Percentiles rank a stretch among this genome's conserved stretches.
Evolutionary conservation across 768 basidiomycete species (phyloP).

Genomic region (Russula compacta): DNA sequence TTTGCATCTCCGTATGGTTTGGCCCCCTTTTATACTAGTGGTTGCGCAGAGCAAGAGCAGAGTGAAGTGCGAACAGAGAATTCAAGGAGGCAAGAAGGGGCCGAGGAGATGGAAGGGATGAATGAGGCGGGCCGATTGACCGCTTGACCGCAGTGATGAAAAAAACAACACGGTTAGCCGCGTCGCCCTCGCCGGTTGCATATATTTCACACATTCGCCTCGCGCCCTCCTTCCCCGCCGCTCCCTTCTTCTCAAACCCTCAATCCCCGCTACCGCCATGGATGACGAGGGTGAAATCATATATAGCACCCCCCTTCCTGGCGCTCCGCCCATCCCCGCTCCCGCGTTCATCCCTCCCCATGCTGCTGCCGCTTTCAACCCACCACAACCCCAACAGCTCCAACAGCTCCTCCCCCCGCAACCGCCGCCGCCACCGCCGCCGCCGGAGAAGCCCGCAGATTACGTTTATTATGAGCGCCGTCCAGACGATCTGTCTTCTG

Average conservation of each 20-base stretch:
- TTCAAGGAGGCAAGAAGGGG: too few relatives aligned
- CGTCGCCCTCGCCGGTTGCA: neutral
- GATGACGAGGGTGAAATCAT: conserved; percentile 14
- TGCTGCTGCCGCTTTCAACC: neutral
- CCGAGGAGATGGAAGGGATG: neutral
- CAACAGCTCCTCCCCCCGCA: neutral
- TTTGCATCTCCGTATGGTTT: too few relatives aligned
- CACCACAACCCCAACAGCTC: neutral
- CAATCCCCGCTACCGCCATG: conserved; percentile 5
- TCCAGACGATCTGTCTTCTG: conserved; percentile 65
- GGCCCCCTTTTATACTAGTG: too few relatives aligned
- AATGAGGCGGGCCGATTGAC: neutral
- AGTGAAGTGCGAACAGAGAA: neutral
- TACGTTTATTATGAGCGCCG: conserved; percentile 92
- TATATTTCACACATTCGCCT: neutral
- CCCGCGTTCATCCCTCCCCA: neutral
- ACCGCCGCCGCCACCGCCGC: neutral
- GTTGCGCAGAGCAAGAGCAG: neutral
- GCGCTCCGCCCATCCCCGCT: neutral
- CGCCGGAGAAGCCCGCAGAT: conserved; percentile 42
- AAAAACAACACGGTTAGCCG: too few relatives aligned
- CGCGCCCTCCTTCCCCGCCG: neutral
- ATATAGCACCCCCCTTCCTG: conserved; percentile 18
- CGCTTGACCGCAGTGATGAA: neutral
- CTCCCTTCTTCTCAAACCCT: neutral